Evolutionary conservation across 306 rosid genomes (phyloP).

Genomic region (Citrullus amarus): DNA sequence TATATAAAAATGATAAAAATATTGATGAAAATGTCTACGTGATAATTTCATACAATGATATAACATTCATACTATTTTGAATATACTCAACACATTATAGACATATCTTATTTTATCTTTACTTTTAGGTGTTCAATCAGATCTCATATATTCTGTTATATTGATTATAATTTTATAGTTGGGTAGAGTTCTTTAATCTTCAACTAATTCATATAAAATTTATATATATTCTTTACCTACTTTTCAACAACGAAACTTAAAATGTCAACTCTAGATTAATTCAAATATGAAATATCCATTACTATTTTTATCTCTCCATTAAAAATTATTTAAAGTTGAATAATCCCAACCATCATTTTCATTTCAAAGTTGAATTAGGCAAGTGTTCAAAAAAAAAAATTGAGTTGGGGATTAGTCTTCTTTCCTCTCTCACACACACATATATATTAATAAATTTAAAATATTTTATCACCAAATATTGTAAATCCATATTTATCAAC

Average conservation of each 20-base stretch:
- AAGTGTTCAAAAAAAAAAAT: no score
- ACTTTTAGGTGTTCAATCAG: not conserved
- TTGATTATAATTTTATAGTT: not conserved
- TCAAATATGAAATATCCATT: not conserved
- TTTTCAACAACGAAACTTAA: not conserved
- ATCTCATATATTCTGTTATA: not conserved
- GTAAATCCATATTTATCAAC: no score
- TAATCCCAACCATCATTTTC: no score
- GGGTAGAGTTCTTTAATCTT: not conserved
- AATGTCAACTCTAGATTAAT: not conserved
- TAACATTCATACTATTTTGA: no score
- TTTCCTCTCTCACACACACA: no score
- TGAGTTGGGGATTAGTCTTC: no score
- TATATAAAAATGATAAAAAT: no score
- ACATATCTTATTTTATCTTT: not conserved
- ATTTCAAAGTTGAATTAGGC: no score
- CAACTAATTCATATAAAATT: not conserved
- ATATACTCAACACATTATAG: not conserved
- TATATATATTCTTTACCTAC: not conserved
- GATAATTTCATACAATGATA: no score
- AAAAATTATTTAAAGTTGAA: not conserved
- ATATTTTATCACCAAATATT: no score
- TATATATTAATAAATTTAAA: no score
- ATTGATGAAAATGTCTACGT: no score
- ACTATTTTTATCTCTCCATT: not conserved